Evolutionary conservation across 1,139 yeast genomes (phyloP), one percentile per base, ranked within the genome.

Genomic region (Saccharomycopsis hybrid): DNA sequence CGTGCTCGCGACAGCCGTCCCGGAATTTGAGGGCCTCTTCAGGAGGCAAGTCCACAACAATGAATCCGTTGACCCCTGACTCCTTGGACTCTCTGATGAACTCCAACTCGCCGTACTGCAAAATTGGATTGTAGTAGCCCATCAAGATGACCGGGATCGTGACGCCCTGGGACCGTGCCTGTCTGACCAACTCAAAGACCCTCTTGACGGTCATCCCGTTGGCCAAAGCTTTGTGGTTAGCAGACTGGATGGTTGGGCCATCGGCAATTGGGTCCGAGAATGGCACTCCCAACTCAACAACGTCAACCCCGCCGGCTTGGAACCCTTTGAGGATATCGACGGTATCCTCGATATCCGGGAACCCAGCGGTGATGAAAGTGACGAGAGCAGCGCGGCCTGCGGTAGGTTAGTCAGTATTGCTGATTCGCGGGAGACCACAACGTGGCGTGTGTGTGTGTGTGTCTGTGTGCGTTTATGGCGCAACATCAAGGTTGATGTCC

Each of bases 251-350:
- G 13, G 95, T 88, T 39, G 97, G 96, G 44, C 99, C 99, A 66
- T 92, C 99, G 41, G 97, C 99, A 62, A 92, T 88, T 42, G 99
- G 98, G 65, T 92, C 99, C n/a, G 96, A 84, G 66, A 92, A 92
- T 42, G 99, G 99, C 63, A 94, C 72, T 55, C 99, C 98, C 47
- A 92, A 71, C 70, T 92, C 99, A 58, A 92, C 87, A 56, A 92
- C 77, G 64, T 92, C 98, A 27, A 87, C 94, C 55, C 99, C 99
- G 57, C 95, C 97, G 43, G 78, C 85, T 70, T 92, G 97, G 71
- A 92, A 78, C 32, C 94, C 92, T 63, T 82, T 77, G 65, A 94
- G 66, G 59, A 90, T 79, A 4, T 95, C 94, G 43, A 92, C 73
- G 1, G 98, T 90, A 59, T 85, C 96, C 51, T 83, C 94, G 50